These are phyloP conservation scores for Aphanomyces cochlioides DNA, from an alignment of 352 stramenopile genomes.

Conservation along the genomic window DNA sequence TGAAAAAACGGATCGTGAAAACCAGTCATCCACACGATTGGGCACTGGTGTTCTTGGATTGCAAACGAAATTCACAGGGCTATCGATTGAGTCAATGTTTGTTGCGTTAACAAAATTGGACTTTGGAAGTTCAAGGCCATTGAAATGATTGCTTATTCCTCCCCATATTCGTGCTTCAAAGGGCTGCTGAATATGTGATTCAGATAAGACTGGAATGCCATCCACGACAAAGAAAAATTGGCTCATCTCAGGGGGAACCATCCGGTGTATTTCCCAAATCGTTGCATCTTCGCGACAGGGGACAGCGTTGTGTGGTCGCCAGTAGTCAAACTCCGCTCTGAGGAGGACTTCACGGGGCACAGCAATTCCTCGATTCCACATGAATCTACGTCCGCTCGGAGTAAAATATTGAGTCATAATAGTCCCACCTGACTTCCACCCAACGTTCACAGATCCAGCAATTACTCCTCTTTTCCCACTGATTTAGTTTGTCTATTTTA, in stretches of 20 bases:
- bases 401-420: neutral
- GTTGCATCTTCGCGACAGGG: conserved; percentile 8
- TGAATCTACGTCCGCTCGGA: conserved; percentile 3
- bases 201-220: conserved; percentile 1
- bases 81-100: neutral
- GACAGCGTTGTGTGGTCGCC: conserved; percentile 13
- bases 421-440: conserved; percentile 9
- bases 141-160: conserved; percentile 10
- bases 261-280: conserved; percentile 23
- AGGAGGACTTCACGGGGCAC: conserved; percentile 11
- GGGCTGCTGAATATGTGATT: neutral
- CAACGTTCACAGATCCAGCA: conserved; percentile 29
- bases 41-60: conserved; percentile 9
- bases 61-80: neutral
- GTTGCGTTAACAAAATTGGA: conserved; percentile 16
- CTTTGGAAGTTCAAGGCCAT: neutral
- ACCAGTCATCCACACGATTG: conserved; percentile 21
- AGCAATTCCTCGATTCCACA: conserved; percentile 1
- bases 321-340: conserved; percentile 28
- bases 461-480: conserved; percentile 23
- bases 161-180: conserved; percentile 27
- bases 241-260: conserved; percentile 20
- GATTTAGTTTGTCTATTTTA: neutral
- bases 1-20: conserved; percentile 24
- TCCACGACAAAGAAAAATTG: conserved; percentile 30